Evolutionary conservation across 768 basidiomycete species (phyloP), one percentile per base, ranked within the genome.

Genomic region (Cystofilobasidium macerans): DNA sequence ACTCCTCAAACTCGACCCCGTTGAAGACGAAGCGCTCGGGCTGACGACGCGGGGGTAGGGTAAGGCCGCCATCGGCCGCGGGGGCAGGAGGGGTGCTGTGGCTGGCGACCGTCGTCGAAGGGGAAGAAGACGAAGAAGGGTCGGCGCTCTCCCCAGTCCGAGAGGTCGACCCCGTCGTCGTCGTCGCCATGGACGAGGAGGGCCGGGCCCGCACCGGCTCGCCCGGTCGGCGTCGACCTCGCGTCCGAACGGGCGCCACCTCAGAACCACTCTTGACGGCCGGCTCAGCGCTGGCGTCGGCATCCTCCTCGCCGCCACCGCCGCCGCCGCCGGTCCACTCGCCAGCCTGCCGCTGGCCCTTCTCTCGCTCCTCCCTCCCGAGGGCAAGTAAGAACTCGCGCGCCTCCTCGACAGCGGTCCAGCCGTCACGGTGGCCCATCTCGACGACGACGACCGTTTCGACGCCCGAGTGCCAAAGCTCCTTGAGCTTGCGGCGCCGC

Each of bases 381-480:
- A 74, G 65, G 57, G 57, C 51, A 35, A 97, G 79, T 6, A 97
- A 77, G 67, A 83, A 80, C 67, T 88, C 82, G 68, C 92, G 78
- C 9, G 90, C 89, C 72, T 86, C 84, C n/a, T 84, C 83, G 48
- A 95, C 82, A 28, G 79, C 78, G 71, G 84, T 81, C 74, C 94
- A 98, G 1, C 92, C 91, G 54, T 79, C 78, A 30, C 79, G 79
- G 7, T 85, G 86, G 53, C 82, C 85, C 64, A 91, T 86, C 74
- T 99, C 95, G 67, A 97, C 85, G 51, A 99, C 78, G 61, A 92
- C 88, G 57, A 95, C 84, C 28, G 84, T 82, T 72, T 87, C 83
- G 26, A 91, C 91, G 51, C 89, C 90, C 71, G 89, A 89, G 54
- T 87, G 82, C 92, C 92, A 97, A 81, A 97, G 87, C 71, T 88